Evolutionary conservation across 1,284 basidiomycete species (phyloP).

Genomic region (Chalciporus sp.): DNA sequence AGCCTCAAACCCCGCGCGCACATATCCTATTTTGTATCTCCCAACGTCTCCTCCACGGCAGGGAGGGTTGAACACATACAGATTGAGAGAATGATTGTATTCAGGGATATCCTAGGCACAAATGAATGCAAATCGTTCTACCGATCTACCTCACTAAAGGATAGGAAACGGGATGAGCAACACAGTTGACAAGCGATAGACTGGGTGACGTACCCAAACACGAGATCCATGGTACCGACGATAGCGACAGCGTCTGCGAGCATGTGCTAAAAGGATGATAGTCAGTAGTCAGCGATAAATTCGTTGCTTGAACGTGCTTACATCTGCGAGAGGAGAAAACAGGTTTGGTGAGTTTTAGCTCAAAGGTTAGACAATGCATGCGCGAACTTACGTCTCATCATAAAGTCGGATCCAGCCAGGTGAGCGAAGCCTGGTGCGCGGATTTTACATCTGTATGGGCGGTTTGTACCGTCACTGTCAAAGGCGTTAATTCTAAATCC

Average conservation of each 20-base stretch:
- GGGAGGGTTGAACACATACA: no score
- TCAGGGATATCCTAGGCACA: slow-evolving; percentile 13
- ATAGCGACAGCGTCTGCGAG: slow-evolving; percentile 91
- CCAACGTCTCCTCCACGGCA: no score
- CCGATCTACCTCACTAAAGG: slow-evolving; percentile 40
- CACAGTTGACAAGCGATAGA: not conserved
- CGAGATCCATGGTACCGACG: slow-evolving; percentile 92
- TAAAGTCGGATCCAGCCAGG: slow-evolving; percentile 90
- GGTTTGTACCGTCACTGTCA: slow-evolving; percentile 81
- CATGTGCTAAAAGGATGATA: slow-evolving; percentile 63
- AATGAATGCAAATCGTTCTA: slow-evolving; percentile 22
- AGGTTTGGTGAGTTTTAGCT: slow-evolving; percentile 2
- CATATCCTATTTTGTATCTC: no score
- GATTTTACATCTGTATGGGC: slow-evolving; percentile 94
- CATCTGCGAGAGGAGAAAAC: slow-evolving; percentile 45
- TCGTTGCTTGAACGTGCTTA: slow-evolving; percentile 38
- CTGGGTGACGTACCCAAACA: slow-evolving; percentile 71
- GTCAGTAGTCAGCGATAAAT: slow-evolving; percentile 31
- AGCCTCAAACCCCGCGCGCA: no score
- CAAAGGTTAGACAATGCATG: not conserved
- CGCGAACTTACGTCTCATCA: slow-evolving; percentile 78
- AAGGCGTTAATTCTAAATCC: not conserved
- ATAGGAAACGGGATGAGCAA: not conserved
- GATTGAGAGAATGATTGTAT: slow-evolving; percentile 5
- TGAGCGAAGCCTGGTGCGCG: slow-evolving; percentile 94